A percentile compares a stretch with the other conserved stretches of the same genome.
These are phyloP conservation scores for Endothia cerciana DNA, from an alignment of 2,329 filamentous ascomycete species.

Conservation along the genomic window DNA sequence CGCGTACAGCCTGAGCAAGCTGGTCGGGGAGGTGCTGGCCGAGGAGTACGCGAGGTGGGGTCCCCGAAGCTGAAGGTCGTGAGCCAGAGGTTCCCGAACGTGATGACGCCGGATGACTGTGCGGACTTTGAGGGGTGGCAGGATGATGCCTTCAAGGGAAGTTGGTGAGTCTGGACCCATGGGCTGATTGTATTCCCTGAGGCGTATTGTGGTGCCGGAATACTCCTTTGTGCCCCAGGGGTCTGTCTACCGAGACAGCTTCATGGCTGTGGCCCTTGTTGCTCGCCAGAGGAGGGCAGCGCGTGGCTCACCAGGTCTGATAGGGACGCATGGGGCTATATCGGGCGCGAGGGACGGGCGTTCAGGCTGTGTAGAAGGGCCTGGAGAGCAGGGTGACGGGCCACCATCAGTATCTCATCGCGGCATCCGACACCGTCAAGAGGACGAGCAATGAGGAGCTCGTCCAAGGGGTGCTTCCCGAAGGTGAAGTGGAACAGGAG, in stretches of 20 bases:
- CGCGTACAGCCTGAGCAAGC: conserved; percentile 28
- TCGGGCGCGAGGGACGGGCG: conserved; percentile 25
- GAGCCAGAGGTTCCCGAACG: no score
- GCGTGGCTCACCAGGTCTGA: background rate
- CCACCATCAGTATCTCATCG: conserved; percentile 26
- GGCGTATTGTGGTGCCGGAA: no score
- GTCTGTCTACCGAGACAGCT: no score
- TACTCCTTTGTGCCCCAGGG: no score
- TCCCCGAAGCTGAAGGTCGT: no score
- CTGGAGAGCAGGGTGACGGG: conserved; percentile 6
- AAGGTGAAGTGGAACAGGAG: conserved; percentile 17
- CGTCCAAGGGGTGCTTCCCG: conserved; percentile 18
- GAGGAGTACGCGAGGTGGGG: no score
- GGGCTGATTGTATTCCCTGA: no score
- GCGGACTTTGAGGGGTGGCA: conserved; percentile 26
- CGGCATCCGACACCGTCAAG: conserved; percentile 21
- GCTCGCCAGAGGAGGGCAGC: background rate
- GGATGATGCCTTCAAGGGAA: conserved; percentile 20
- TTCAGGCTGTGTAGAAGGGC: conserved; percentile 21
- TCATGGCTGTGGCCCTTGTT: background rate
- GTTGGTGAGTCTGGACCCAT: conserved; percentile 10
- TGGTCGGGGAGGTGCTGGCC: conserved; percentile 24
- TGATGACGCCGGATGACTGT: conserved; percentile 24
- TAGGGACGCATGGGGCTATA: conserved; percentile 27
- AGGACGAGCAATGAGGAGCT: conserved; percentile 20